Percentiles rank a stretch among this genome's conserved stretches.
phyloP scores from a whole-genome alignment of 305 asterid species.

The Fraxinus floribunda region DNA sequence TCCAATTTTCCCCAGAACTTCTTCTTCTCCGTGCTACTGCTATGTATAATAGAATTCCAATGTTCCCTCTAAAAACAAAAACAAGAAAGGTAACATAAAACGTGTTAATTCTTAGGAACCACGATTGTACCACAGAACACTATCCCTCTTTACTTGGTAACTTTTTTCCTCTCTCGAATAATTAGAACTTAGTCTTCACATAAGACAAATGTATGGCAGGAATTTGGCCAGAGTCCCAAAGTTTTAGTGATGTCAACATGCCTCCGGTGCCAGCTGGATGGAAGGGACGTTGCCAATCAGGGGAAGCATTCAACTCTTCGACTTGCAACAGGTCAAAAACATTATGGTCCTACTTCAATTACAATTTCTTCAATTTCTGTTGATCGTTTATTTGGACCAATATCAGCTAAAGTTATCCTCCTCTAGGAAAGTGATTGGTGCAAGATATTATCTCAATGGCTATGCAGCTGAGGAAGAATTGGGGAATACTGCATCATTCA shows the following conservation, averaged over 20 bases:
- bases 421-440: conserved; percentile 85
- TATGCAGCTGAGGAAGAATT: conserved; percentile 67
- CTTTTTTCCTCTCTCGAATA: neutral
- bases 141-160: neutral
- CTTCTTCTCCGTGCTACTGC: neutral
- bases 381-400: neutral
- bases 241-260: conserved; percentile 72
- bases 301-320: conserved; percentile 78
- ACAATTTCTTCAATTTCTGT: conserved; percentile 5
- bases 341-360: conserved; percentile 15
- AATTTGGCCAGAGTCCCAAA: conserved; percentile 90
- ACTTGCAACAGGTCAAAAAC: conserved; percentile 75
- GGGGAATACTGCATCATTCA: conserved; percentile 43
- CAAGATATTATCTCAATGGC: conserved; percentile 78
- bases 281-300: conserved; percentile 83
- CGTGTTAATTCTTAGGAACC: conserved; percentile 7
- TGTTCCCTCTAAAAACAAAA: neutral
- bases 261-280: conserved; percentile 83
- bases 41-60: conserved; percentile 11
- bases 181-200: conserved; percentile 5
- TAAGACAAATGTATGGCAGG: conserved; percentile 42
- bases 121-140: conserved; percentile 11
- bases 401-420: conserved; percentile 13
- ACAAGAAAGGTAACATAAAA: neutral
- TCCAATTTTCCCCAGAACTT: neutral